These are phyloP conservation scores for Colletotrichum musicola DNA, from an alignment of 2,329 filamentous ascomycete species.

Conservation along the genomic window DNA sequence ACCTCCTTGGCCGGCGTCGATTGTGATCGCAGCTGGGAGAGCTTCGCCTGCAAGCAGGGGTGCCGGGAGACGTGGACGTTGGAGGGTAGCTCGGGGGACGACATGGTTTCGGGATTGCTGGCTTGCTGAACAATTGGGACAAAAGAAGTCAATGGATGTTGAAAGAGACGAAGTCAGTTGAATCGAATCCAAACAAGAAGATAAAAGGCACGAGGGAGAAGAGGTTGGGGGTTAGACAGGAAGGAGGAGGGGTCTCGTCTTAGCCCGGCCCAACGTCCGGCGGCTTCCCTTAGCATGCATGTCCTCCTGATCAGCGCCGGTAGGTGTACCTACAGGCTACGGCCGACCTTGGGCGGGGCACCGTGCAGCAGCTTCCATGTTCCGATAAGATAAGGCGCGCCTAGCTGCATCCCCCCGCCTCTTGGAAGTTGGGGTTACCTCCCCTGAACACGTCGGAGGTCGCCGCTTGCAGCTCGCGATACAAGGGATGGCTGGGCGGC, in stretches of 20 bases:
- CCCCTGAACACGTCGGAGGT: conserved; percentile 36
- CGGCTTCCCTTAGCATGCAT: conserved; percentile 11
- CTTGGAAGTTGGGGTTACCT: conserved; percentile 19
- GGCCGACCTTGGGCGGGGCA: conserved; percentile 30
- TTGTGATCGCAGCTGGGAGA: conserved; percentile 87
- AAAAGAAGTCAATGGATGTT: neutral
- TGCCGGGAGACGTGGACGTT: conserved; percentile 86
- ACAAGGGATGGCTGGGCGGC: neutral
- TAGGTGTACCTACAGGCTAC: conserved; percentile 5
- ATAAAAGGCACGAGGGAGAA: conserved; percentile 14
- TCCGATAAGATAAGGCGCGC: conserved; percentile 34
- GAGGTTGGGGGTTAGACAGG: conserved; percentile 6
- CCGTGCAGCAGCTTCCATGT: conserved; percentile 27
- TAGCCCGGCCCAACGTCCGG: conserved; percentile 25
- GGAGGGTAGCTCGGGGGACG: conserved; percentile 59
- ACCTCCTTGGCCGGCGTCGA: conserved; percentile 79
- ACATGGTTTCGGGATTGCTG: conserved; percentile 44
- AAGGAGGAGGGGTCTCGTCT: conserved; percentile 22
- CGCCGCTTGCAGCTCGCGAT: conserved; percentile 20
- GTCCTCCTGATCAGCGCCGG: conserved; percentile 38
- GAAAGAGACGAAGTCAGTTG: neutral
- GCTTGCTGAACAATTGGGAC: neutral
- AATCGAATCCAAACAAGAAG: conserved; percentile 13
- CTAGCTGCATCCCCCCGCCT: neutral
- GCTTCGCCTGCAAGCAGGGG: conserved; percentile 88